phyloP scores from a whole-genome alignment of 495 filamentous ascomycete genomes.

The Neurospora tetraspora region DNA sequence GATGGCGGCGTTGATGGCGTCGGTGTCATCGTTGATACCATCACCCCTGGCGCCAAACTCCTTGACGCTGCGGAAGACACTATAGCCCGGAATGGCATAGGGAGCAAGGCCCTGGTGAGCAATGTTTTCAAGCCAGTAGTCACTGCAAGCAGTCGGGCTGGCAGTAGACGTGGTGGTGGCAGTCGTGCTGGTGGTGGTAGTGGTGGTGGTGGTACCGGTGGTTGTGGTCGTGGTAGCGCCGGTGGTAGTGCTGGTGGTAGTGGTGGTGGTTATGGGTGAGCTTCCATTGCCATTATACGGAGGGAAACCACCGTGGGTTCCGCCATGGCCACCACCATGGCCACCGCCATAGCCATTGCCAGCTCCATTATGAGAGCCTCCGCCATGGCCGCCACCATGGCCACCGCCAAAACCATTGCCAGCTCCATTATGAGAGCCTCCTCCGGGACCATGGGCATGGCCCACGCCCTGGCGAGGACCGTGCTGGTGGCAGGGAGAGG shows the following conservation, averaged over 20 bases:
- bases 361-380: background rate
- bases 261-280: constrained; percentile 1
- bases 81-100: constrained; percentile 30
- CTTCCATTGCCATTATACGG: background rate
- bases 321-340: background rate
- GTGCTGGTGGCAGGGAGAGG: background rate
- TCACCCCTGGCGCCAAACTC: constrained; percentile 50
- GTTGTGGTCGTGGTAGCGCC: background rate
- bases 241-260: background rate
- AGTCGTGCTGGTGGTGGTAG: constrained; percentile 5
- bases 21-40: constrained; percentile 71
- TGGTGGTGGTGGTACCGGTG: constrained; percentile 1
- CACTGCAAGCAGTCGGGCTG: constrained; percentile 11
- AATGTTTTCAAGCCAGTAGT: constrained; percentile 39
- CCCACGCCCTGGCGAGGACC: background rate
- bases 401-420: background rate
- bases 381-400: background rate
- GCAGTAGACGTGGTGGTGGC: constrained; percentile 4
- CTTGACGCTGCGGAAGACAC: constrained; percentile 50
- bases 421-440: background rate
- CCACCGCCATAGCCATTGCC: too few relatives aligned
- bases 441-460: background rate
- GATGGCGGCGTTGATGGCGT: constrained; percentile 74
- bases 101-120: constrained; percentile 38
- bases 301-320: background rate